Evolutionary conservation across 108 stramenopile species (phyloP), one percentile per base, ranked within the genome.

Genomic region (Stephanodiscus minutulus): DNA sequence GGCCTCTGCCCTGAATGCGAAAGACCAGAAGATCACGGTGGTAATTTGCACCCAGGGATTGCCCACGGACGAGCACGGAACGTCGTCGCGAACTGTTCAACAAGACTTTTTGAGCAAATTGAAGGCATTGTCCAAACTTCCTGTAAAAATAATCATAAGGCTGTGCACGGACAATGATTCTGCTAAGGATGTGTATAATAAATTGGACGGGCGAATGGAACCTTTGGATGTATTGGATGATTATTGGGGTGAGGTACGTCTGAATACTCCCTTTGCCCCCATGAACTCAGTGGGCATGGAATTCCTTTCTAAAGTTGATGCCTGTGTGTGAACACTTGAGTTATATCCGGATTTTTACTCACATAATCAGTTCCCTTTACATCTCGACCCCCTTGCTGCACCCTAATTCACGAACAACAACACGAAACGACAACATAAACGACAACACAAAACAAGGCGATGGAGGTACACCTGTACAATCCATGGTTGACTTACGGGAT

Each of bases 401-500:
- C 35, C 3, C 35, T 5, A 6, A 35, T 6, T 5, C 35, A 35
- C 6, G 35, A 3, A 35, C 6, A 6, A 5, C 6, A 35, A 35
- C 6, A 35, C 6, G 35, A 35, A 35, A 49, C 3, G 20, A 20
- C 20, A 49, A 20, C 8, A 49, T n/a, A n/a, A n/a, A n/a, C n/a
- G n/a, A n/a, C 48, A 49, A 3, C 3, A 49, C 48, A 49, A 2
- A 49, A 20, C 4, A 49, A 49, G 69, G 79, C 83, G 11, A 18
- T 69, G 49, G 86, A 87, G 64, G 76, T 87, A 10, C 66, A 62
- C 29, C 60, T 77, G 29, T 39, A 53, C 33, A 82, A 83, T 64
- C 79, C 82, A 20, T 87, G 83, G 80, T 72, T 87, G 56, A 82
- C 76, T 17, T 87, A 87, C 53, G 80, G 71, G 1, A 22, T 77